Percentiles rank a stretch among this genome's conserved stretches.
These are phyloP conservation scores for Plasmodium vinckei DNA, from an alignment of 169 alveolate species.

Conservation along the genomic window DNA sequence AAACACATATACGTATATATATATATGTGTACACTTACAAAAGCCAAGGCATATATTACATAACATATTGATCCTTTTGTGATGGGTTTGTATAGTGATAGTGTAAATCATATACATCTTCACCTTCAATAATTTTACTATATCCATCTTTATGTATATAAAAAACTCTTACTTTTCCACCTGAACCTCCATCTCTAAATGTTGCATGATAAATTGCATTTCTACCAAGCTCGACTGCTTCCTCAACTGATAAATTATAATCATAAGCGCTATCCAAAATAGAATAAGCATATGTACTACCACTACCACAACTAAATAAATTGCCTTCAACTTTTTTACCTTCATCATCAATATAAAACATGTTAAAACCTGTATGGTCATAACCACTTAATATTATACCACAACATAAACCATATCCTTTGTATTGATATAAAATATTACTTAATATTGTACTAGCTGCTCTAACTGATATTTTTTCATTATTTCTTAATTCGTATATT, in stretches of 20 bases:
- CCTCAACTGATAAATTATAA: conserved; percentile 94
- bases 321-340: conserved; percentile 94
- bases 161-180: conserved; percentile 98
- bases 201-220: conserved; percentile 99
- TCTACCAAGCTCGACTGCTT: conserved; percentile 98
- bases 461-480: conserved; percentile 96
- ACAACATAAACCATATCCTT: conserved; percentile 99
- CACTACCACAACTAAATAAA: conserved; percentile 97
- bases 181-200: conserved; percentile 99
- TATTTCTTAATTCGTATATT: conserved; percentile 91
- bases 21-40: background rate
- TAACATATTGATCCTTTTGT: conserved; percentile 72
- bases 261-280: conserved; percentile 95
- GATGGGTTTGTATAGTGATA: conserved; percentile 86
- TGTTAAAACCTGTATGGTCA: conserved; percentile 92
- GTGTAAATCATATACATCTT: conserved; percentile 94
- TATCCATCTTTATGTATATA: conserved; percentile 96
- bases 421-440: conserved; percentile 94
- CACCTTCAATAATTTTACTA: conserved; percentile 92
- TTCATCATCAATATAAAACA: conserved; percentile 95
- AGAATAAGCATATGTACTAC: conserved; percentile 99
- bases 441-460: conserved; percentile 98
- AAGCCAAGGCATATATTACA: conserved; percentile 1
- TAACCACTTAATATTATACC: conserved; percentile 96
- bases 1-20: background rate